Evolutionary conservation across 148 eudicot genomes (phyloP).

Genomic region (Rhododendron kiyosumense): DNA sequence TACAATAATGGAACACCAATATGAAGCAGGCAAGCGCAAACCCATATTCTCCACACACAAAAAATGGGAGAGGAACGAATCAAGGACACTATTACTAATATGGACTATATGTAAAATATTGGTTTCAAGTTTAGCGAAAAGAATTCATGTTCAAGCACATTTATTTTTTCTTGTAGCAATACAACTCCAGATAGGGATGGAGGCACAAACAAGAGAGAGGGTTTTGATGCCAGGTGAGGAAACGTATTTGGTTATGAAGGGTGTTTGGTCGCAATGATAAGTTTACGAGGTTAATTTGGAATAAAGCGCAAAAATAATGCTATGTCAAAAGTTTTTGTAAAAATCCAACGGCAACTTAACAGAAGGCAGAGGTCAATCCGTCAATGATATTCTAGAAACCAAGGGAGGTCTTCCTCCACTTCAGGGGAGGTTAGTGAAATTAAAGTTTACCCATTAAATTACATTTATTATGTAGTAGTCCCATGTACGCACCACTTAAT

Average conservation of each 20-base stretch:
- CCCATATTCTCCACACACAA: not conserved
- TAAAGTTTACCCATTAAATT: not conserved
- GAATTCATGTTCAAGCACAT: not conserved
- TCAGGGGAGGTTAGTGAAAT: not conserved
- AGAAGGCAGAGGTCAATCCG: not conserved
- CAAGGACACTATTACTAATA: not conserved
- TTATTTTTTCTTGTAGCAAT: not conserved
- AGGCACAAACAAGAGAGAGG: not conserved
- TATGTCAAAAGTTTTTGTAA: not conserved
- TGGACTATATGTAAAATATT: not conserved
- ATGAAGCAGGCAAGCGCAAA: not conserved
- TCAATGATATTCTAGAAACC: not conserved
- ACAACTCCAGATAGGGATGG: not conserved
- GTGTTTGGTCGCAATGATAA: not conserved
- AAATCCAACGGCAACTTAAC: not conserved
- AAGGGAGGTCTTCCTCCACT: not conserved
- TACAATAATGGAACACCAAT: not conserved
- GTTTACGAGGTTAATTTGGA: not conserved
- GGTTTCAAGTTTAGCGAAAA: not conserved
- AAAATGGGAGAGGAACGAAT: not conserved
- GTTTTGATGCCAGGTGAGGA: not conserved
- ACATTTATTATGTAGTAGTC: not conserved
- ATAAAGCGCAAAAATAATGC: not conserved
- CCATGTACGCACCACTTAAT: not conserved
- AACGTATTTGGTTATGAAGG: not conserved